Conservation (phyloP, 1,284 basidiomycete species). For the Inonotus hispidus region DNA sequence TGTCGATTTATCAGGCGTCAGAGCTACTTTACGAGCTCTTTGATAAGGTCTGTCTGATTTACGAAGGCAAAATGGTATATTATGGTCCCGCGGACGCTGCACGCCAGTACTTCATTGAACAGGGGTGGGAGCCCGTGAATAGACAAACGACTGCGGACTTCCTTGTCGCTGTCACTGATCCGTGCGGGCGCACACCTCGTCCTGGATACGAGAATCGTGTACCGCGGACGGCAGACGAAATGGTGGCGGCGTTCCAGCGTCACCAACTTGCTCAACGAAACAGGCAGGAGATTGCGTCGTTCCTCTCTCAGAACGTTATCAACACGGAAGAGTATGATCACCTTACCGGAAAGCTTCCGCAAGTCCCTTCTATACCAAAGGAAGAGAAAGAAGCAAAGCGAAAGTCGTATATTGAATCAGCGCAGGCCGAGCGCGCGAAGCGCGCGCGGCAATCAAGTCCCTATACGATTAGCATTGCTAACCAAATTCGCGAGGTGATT, state of each 20-base stretch:
- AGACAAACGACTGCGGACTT: conserved; percentile 41
- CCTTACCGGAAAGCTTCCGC: neutral
- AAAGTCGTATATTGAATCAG: conserved; percentile 67
- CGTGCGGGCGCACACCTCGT: conserved; percentile 49
- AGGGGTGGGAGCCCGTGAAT: conserved; percentile 53
- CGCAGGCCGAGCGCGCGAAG: conserved; percentile 21
- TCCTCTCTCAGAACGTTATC: conserved; percentile 31
- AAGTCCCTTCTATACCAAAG: neutral
- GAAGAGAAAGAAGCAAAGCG: conserved; percentile 67
- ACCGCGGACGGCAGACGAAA: conserved; percentile 60
- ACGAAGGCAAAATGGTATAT: conserved; percentile 60
- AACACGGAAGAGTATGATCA: neutral
- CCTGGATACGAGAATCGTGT: conserved; percentile 40
- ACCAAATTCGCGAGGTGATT: conserved; percentile 32
- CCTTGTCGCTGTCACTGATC: conserved; percentile 47
- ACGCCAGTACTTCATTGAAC: conserved; percentile 53
- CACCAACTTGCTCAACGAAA: conserved; percentile 28
- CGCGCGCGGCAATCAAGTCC: conserved; percentile 16
- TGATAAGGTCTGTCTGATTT: conserved; percentile 60
- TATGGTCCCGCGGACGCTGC: conserved; percentile 51
- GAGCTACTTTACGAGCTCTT: conserved; percentile 45
- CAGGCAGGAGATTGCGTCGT: conserved; percentile 32
- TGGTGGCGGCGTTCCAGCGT: conserved; percentile 37
- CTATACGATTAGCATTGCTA: conserved; percentile 23
- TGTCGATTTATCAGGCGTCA: conserved; percentile 59